These are phyloP conservation scores for Aspergillus latus DNA, from an alignment of 2,329 filamentous ascomycete genomes.

Conservation along the genomic window DNA sequence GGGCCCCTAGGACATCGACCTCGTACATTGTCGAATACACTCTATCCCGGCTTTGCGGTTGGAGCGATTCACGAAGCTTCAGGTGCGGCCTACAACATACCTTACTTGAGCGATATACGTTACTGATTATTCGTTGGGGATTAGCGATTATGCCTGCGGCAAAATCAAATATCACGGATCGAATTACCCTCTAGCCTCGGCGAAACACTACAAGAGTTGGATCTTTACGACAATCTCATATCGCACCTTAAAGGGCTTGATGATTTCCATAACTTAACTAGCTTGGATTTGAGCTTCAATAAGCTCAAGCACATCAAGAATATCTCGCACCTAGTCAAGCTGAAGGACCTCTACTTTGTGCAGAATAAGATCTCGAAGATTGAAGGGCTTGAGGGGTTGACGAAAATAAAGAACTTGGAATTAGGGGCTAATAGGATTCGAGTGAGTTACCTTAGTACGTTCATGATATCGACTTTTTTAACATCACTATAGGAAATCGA, in stretches of 20 bases:
- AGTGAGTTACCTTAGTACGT: constrained; percentile 32
- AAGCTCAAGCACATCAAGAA: constrained; percentile 99
- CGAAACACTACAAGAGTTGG: constrained; percentile 73
- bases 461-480: constrained; percentile 1
- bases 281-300: constrained; percentile 93
- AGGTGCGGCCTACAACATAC: constrained; percentile 41
- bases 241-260: constrained; percentile 83
- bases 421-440: constrained; percentile 89
- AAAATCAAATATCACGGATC: constrained; percentile 83
- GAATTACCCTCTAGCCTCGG: constrained; percentile 69
- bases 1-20: constrained; percentile 70
- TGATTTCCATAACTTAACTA: constrained; percentile 70
- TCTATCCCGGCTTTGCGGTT: constrained; percentile 77
- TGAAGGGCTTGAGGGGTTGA: constrained; percentile 75
- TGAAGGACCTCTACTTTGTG: constrained; percentile 86
- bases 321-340: constrained; percentile 70
- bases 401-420: constrained; percentile 77
- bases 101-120: not conserved
- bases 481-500: constrained; percentile 64
- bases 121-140: not conserved
- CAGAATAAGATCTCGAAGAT: constrained; percentile 92
- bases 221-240: constrained; percentile 96
- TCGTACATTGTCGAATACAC: constrained; percentile 80
- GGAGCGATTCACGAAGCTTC: constrained; percentile 75
- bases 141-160: constrained; percentile 78